These are phyloP conservation scores for Plenodomus lindquistii DNA, from an alignment of 2,329 filamentous ascomycete species.

Conservation along the genomic window DNA sequence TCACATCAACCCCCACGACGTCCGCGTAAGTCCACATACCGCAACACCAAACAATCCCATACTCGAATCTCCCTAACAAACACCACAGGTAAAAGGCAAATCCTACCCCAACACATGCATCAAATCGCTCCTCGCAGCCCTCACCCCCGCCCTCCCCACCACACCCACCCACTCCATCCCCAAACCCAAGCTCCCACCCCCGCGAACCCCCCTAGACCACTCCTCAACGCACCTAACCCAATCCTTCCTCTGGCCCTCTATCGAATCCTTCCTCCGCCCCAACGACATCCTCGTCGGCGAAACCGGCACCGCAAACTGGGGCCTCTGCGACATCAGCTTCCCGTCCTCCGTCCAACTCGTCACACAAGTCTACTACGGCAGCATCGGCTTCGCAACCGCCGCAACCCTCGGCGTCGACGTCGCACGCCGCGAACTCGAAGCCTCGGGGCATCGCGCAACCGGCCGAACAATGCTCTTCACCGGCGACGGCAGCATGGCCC, in stretches of 20 bases:
- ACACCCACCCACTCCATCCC: constrained; percentile 26
- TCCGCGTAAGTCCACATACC: constrained; percentile 29
- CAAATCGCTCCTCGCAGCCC: constrained; percentile 41
- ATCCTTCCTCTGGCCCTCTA: constrained; percentile 50
- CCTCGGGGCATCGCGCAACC: neutral
- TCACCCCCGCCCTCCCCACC: constrained; percentile 29
- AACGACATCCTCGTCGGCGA: constrained; percentile 48
- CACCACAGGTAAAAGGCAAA: constrained; percentile 32
- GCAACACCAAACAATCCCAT: neutral
- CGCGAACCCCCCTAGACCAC: constrained; percentile 32
- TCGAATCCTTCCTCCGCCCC: constrained; percentile 42
- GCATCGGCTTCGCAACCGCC: constrained; percentile 49
- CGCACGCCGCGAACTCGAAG: constrained; percentile 55
- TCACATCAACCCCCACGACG: constrained; percentile 43
- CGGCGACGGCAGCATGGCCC: constrained; percentile 67
- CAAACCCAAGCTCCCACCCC: constrained; percentile 32
- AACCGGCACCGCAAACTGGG: constrained; percentile 48
- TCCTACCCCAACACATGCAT: constrained; percentile 40
- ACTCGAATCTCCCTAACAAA: neutral
- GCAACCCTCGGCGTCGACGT: constrained; percentile 49
- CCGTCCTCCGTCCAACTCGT: constrained; percentile 34
- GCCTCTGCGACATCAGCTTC: constrained; percentile 42
- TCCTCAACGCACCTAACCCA: constrained; percentile 48
- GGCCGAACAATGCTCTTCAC: constrained; percentile 60
- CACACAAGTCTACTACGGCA: constrained; percentile 50